Evolutionary conservation across 2,329 filamentous ascomycete species (phyloP), one percentile per base, ranked within the genome.

Genomic region (Trichoderma hamatum): DNA sequence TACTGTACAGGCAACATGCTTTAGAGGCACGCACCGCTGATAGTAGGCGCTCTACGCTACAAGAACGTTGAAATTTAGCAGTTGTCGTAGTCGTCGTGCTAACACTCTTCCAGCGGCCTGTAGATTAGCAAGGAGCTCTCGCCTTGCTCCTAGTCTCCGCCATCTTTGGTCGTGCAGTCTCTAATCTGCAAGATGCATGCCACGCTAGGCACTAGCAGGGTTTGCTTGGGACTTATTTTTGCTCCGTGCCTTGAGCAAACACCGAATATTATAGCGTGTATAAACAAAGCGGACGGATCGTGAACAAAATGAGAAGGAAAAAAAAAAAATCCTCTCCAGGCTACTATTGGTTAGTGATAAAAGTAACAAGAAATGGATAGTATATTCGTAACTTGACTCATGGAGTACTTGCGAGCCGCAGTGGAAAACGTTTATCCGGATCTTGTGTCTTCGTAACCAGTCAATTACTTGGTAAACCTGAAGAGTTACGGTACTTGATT

Each of bases 181-280:
- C 60, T 46, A 65, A 65, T 65, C 68, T 60, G 68, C 62, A 61
- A 60, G 26, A 49, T 65, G 49, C 54, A 69, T 55, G 55, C 54
- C 55, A 61, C 54, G 32, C 68, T 43, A 21, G 5, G 39, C 49
- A 52, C 68, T 65, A 69, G 61, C 55, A 69, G 68, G 68, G 68
- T 60, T 43, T 61, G 30, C 21, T 39, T 54, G 24, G 16, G 19
- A 36, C 26, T 58, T 58, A 26, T 14, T 43, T 46, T 55, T 32
- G 63, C 54, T 26, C 46, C 9, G 30, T 39, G 43, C 19, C 32
- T 54, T 43, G 49, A 34, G 51, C 62, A 43, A 65, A 56, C 32
- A 43, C 52, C 34, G 26, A 56, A 34, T 11, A n/a, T n/a, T n/a
- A n/a, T n/a, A 5, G 9, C 19, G 46, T 13, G 36, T 52, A 43